Percentiles rank a stretch among this genome's conserved stretches.
Conservation (phyloP, 352 stramenopile species). For the Pythium guiyangense region DNA sequence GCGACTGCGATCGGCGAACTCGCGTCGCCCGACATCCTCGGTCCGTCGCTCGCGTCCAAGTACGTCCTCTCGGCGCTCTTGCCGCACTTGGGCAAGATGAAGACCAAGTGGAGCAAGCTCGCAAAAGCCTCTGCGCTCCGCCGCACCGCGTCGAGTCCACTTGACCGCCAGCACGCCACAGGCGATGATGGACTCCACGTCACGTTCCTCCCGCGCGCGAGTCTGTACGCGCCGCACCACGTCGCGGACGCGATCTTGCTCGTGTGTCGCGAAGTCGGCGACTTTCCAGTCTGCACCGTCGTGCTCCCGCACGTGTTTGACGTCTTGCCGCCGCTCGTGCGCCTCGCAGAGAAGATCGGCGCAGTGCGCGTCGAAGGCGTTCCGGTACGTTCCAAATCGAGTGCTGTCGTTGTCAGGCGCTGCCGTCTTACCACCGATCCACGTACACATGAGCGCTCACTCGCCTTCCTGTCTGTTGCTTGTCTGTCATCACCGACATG, state of each 20-base stretch:
- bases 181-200: conserved; percentile 44
- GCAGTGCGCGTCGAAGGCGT: conserved; percentile 60
- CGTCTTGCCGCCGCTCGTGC: conserved; percentile 45
- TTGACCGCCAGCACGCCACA: conserved; percentile 20
- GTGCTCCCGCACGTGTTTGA: conserved; percentile 62
- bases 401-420: background rate
- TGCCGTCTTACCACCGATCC: background rate
- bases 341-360: conserved; percentile 58
- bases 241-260: conserved; percentile 61
- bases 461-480: background rate
- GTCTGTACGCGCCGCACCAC: conserved; percentile 60
- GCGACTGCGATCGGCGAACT: conserved; percentile 49
- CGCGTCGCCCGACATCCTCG: conserved; percentile 41
- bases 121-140: conserved; percentile 31
- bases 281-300: conserved; percentile 35
- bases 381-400: conserved; percentile 31
- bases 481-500: background rate
- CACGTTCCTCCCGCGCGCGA: conserved; percentile 53
- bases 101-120: conserved; percentile 54
- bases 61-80: conserved; percentile 58
- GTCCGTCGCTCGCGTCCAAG: conserved; percentile 52
- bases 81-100: conserved; percentile 42
- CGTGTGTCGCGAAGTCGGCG: conserved; percentile 53
- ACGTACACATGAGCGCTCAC: too few relatives aligned
- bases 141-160: conserved; percentile 13